A percentile compares a stretch with the other conserved stretches of the same genome.
Conservation (phyloP, 192 early-diverging fungal genomes). For the Backusella australiensis region DNA sequence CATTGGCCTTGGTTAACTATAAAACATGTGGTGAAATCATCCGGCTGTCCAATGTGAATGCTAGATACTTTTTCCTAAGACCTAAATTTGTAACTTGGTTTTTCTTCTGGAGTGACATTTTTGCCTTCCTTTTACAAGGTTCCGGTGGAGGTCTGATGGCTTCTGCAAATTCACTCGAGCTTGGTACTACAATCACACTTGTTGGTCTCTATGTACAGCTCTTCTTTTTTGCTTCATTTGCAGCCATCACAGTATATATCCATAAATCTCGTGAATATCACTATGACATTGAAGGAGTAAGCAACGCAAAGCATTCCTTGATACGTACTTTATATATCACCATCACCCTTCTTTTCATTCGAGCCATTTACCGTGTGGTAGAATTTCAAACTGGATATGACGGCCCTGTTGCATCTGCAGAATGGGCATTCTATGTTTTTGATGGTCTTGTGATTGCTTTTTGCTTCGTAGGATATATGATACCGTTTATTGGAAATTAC, state of each 20-base stretch:
- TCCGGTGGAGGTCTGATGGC: not conserved
- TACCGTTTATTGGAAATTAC: not conserved
- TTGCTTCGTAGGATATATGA: not conserved
- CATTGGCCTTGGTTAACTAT: not conserved
- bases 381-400: not conserved
- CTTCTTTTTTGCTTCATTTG: slow-evolving; percentile 2
- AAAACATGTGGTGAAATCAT: slow-evolving; percentile 7
- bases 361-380: slow-evolving; percentile 2
- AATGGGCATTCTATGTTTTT: slow-evolving; percentile 8
- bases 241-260: not conserved
- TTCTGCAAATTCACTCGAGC: not conserved
- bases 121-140: not conserved
- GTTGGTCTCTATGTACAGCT: not conserved
- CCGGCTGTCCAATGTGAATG: not conserved
- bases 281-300: not conserved
- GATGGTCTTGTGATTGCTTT: not conserved
- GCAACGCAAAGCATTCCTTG: not conserved
- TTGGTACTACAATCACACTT: not conserved
- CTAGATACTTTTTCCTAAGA: not conserved
- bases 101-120: slow-evolving; percentile 6
- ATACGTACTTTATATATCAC: not conserved
- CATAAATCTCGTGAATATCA: not conserved
- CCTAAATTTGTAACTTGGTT: slow-evolving; percentile 5
- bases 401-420: not conserved
- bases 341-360: not conserved